Percentiles rank a stretch among this genome's conserved stretches.
Conservation (phyloP, 768 basidiomycete genomes). For the Lenzites betulinus region DNA sequence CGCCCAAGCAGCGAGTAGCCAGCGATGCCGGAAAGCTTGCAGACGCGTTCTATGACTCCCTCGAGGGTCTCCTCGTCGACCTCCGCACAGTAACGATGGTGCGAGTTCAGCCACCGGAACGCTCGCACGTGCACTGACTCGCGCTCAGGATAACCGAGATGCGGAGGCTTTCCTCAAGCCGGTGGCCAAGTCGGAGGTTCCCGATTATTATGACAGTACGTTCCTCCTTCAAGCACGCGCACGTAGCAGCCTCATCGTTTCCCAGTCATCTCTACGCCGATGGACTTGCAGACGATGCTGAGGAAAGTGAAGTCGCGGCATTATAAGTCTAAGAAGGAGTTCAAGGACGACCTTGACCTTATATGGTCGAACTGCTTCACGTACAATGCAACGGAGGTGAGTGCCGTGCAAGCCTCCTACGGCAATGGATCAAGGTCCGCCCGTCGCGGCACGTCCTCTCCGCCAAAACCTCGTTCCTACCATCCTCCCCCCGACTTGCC, state of each 20-base stretch:
- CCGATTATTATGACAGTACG: constrained; percentile 92
- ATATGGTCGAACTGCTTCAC: constrained; percentile 96
- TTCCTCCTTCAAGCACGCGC: neutral
- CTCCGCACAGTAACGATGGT: constrained; percentile 77
- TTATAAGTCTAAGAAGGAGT: constrained; percentile 93
- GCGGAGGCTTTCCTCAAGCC: constrained; percentile 93
- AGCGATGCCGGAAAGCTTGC: constrained; percentile 74
- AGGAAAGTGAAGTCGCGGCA: constrained; percentile 91
- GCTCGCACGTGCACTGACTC: constrained; percentile 31
- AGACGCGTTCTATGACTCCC: constrained; percentile 91
- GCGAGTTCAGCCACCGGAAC: constrained; percentile 36
- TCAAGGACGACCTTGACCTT: constrained; percentile 90
- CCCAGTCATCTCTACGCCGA: constrained; percentile 88
- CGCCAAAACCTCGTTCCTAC: neutral
- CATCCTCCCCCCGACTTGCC: neutral
- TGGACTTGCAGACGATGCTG: constrained; percentile 93
- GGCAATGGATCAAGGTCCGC: neutral
- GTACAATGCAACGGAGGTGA: constrained; percentile 89
- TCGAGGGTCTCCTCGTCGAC: constrained; percentile 87
- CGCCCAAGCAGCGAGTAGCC: constrained; percentile 39
- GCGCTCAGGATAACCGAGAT: constrained; percentile 75
- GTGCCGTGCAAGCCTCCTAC: constrained; percentile 31
- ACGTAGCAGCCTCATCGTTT: neutral
- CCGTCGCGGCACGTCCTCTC: neutral
- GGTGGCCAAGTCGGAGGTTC: constrained; percentile 85